phyloP scores from a whole-genome alignment of 2,329 filamentous ascomycete species.

The Magnaporthiopsis poae region DNA sequence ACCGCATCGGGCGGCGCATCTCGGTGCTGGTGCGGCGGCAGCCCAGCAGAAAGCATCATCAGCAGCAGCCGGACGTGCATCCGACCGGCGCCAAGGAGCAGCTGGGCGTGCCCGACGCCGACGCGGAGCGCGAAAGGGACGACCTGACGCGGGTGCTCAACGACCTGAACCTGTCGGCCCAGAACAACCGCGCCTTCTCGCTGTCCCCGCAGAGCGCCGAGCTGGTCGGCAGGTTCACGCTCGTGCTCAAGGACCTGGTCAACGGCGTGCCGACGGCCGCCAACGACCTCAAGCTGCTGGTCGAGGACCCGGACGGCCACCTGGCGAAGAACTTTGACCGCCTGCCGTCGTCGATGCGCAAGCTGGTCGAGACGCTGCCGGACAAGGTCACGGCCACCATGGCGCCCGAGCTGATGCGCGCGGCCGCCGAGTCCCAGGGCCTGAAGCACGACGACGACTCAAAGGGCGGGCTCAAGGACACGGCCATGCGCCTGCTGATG shows the following conservation, averaged over 20 bases:
- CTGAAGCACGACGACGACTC: slow-evolving; percentile 43
- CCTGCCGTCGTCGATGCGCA: slow-evolving; percentile 71
- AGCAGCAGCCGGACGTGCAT: slow-evolving; percentile 25
- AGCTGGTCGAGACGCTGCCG: slow-evolving; percentile 74
- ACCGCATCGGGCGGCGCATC: slow-evolving; percentile 27
- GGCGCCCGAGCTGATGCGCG: slow-evolving; percentile 73
- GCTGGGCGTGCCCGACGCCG: slow-evolving; percentile 24
- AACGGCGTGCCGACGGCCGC: slow-evolving; percentile 91
- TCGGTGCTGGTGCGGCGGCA: slow-evolving; percentile 25
- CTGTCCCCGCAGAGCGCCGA: slow-evolving; percentile 77
- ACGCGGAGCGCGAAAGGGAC: slow-evolving; percentile 45
- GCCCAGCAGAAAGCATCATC: slow-evolving; percentile 7
- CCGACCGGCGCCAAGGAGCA: slow-evolving; percentile 17
- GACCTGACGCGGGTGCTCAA: slow-evolving; percentile 75
- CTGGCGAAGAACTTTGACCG: slow-evolving; percentile 52
- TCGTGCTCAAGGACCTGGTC: slow-evolving; percentile 83
- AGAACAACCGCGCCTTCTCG: slow-evolving; percentile 77
- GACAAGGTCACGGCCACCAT: slow-evolving; percentile 67
- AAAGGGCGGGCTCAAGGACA: slow-evolving; percentile 32
- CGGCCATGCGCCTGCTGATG: slow-evolving; percentile 49
- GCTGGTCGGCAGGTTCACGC: slow-evolving; percentile 72
- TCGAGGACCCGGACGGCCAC: slow-evolving; percentile 52
- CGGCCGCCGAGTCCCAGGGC: slow-evolving; percentile 64
- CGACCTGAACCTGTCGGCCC: slow-evolving; percentile 69
- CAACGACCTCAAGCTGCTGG: slow-evolving; percentile 62